A percentile compares a stretch with the other conserved stretches of the same genome.
phyloP scores from a whole-genome alignment of 768 basidiomycete species.

The Pleurotus tuber-regium region DNA sequence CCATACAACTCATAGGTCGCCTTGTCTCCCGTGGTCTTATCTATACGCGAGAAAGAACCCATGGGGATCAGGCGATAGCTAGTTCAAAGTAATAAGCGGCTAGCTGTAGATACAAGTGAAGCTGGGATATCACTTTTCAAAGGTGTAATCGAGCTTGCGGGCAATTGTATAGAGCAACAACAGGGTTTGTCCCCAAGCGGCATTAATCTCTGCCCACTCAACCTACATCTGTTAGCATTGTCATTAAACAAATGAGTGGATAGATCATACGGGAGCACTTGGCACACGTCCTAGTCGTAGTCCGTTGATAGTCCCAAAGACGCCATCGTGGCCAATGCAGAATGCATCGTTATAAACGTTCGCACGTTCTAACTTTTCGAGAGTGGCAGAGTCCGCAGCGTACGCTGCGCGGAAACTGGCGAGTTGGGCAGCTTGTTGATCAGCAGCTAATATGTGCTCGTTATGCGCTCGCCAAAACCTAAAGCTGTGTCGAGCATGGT shows the following conservation, averaged over 20 bases:
- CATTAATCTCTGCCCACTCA: slow-evolving; percentile 98
- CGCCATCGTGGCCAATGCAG: slow-evolving; percentile 92
- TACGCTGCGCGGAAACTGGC: slow-evolving; percentile 77
- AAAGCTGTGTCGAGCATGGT: slow-evolving; percentile 14
- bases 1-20: slow-evolving; percentile 90
- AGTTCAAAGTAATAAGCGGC: slow-evolving; percentile 5
- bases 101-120: not conserved
- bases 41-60: slow-evolving; percentile 93
- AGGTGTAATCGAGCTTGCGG: slow-evolving; percentile 85
- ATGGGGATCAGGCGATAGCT: slow-evolving; percentile 92
- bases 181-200: slow-evolving; percentile 97
- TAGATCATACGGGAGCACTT: slow-evolving; percentile 63
- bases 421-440: slow-evolving; percentile 67
- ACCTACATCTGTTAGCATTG: slow-evolving; percentile 47
- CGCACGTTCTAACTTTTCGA: slow-evolving; percentile 84
- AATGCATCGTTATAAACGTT: slow-evolving; percentile 97
- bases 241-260: not conserved
- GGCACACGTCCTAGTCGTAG: slow-evolving; percentile 87
- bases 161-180: slow-evolving; percentile 89
- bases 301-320: slow-evolving; percentile 98
- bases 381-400: slow-evolving; percentile 68
- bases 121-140: slow-evolving; percentile 63
- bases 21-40: slow-evolving; percentile 79
- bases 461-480: slow-evolving; percentile 87
- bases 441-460: slow-evolving; percentile 59